Evolutionary conservation across 345 rosid genomes (phyloP).

Genomic region (Arabis alpina): DNA sequence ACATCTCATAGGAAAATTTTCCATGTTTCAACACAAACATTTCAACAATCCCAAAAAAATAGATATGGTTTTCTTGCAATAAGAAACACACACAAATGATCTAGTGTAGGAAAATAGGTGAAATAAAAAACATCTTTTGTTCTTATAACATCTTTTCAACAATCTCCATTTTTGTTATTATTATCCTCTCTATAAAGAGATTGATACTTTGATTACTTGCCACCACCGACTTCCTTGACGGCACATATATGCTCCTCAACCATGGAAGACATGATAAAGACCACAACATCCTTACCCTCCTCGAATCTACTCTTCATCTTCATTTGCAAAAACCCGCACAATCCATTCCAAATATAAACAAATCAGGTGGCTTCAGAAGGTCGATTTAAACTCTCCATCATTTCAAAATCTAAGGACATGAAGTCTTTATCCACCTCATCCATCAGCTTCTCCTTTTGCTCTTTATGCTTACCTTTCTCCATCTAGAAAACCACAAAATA

Average conservation of each 20-base stretch:
- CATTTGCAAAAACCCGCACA: background rate
- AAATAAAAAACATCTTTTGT: background rate
- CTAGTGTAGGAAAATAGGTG: slow-evolving; percentile 34
- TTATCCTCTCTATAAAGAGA: slow-evolving; percentile 30
- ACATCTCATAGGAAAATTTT: slow-evolving; percentile 23
- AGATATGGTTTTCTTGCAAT: slow-evolving; percentile 32
- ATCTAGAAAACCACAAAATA: slow-evolving; percentile 53
- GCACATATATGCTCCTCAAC: slow-evolving; percentile 92
- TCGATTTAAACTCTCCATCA: slow-evolving; percentile 62
- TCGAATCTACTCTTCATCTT: slow-evolving; percentile 77
- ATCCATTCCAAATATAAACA: too few species aligned
- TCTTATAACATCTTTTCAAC: slow-evolving; percentile 15
- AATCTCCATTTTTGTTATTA: slow-evolving; percentile 25
- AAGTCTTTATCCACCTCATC: slow-evolving; percentile 79
- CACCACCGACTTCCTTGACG: slow-evolving; percentile 74
- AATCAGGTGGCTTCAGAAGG: slow-evolving; percentile 32
- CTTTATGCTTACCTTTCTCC: slow-evolving; percentile 84
- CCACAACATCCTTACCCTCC: slow-evolving; percentile 79
- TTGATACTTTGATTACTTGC: slow-evolving; percentile 45
- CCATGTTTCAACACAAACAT: slow-evolving; percentile 34
- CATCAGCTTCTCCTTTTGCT: slow-evolving; percentile 77
- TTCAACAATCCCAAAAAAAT: slow-evolving; percentile 37
- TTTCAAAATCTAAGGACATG: slow-evolving; percentile 65
- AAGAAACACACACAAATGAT: slow-evolving; percentile 30
- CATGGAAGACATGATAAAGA: slow-evolving; percentile 82